Evolutionary conservation across 495 filamentous ascomycete species (phyloP).

Genomic region (Penicillium canescens): DNA sequence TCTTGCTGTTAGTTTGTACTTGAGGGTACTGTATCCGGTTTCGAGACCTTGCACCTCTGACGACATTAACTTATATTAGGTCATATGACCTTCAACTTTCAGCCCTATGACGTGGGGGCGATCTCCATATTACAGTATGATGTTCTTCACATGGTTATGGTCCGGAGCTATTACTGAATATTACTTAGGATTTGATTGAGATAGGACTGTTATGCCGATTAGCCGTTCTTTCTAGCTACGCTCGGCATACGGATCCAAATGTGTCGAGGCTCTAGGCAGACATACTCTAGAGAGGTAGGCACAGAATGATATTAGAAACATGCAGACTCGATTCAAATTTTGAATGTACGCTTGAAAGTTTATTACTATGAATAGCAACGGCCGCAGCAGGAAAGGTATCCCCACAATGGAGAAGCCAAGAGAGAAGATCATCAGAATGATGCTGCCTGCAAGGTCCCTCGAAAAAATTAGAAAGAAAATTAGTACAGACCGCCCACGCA

Average conservation of each 20-base stretch:
- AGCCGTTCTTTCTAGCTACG: no score
- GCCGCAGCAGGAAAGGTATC: neutral
- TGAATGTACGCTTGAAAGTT: neutral
- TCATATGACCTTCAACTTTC: conserved; percentile 8
- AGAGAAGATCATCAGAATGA: neutral
- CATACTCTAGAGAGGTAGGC: no score
- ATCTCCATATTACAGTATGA: neutral
- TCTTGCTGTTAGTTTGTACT: neutral
- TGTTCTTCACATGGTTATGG: neutral
- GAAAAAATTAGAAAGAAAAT: neutral
- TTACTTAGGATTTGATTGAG: no score
- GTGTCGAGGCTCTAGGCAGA: no score
- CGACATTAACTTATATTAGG: neutral
- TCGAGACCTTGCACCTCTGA: neutral
- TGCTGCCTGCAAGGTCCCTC: conserved; percentile 3
- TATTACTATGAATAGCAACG: neutral
- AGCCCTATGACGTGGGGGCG: conserved; percentile 30
- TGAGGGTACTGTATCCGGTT: neutral
- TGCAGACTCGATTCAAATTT: neutral
- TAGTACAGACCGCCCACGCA: neutral
- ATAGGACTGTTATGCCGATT: no score
- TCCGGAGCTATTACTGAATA: no score
- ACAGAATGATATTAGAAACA: neutral
- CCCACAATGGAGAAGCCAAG: neutral
- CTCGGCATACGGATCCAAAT: no score